Conservation (phyloP, 2,329 filamentous ascomycete species). For the Basipetospora chlamydospora region DNA sequence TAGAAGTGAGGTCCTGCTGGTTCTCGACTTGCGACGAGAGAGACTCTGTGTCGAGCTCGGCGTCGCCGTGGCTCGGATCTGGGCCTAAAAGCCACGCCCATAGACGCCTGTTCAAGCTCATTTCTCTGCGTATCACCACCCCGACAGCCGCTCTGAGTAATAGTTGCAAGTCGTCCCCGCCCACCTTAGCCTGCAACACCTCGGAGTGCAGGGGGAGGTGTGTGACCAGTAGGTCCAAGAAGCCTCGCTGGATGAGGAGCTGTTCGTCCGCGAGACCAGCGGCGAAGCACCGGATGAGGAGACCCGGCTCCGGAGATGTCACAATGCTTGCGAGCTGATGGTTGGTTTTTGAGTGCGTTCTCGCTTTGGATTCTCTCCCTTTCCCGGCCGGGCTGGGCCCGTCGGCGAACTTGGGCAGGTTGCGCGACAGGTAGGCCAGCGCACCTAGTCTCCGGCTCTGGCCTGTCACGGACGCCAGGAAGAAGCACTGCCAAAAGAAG, state of each 20-base stretch:
- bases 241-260: conserved; percentile 82
- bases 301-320: conserved; percentile 76
- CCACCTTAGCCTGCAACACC: conserved; percentile 63
- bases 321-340: conserved; percentile 45
- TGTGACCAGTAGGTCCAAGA: conserved; percentile 80
- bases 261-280: conserved; percentile 80
- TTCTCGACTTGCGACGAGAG: conserved; percentile 27
- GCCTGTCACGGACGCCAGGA: conserved; percentile 83
- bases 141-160: conserved; percentile 71
- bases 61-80: conserved; percentile 36
- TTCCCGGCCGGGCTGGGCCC: conserved; percentile 9
- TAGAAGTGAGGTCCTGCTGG: conserved; percentile 35
- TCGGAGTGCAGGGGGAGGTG: conserved; percentile 74
- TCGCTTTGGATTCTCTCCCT: conserved; percentile 13
- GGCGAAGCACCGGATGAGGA: conserved; percentile 82
- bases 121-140: conserved; percentile 80
- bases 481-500: conserved; percentile 98
- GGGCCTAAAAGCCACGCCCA: conserved; percentile 94
- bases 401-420: conserved; percentile 53
- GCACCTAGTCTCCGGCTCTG: conserved; percentile 72
- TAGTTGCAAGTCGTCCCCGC: conserved; percentile 61
- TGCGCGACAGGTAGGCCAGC: conserved; percentile 69
- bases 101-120: conserved; percentile 89
- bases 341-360: too few relatives aligned
- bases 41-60: conserved; percentile 31